Evolutionary conservation across 2,329 filamentous ascomycete species (phyloP), one percentile per base, ranked within the genome.

Genomic region (Nannizzia gypsea): DNA sequence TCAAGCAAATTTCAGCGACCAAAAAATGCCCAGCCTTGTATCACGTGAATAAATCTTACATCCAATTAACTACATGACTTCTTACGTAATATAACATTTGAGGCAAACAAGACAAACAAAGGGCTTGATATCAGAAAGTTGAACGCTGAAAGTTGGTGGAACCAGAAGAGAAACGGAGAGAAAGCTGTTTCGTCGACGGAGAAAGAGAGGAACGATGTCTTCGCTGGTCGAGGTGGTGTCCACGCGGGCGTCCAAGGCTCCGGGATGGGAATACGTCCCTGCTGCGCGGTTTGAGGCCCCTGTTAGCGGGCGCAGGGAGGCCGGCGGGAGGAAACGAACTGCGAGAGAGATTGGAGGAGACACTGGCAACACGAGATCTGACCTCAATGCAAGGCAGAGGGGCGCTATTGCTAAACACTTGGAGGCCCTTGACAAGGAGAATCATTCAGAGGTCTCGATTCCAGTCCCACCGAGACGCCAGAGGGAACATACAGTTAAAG

Each of bases 191-290:
- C 11, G 34, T 28, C 15, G n/a, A 13, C 31, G 4, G 31, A 13
- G 11, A 17, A 6, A 68, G 11, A 24, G 64, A 0, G 60, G 65
- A 28, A 24, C 59, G 38, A 85, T 85, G 80, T 82, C 82, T 66
- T 87, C 88, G 67, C 89, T 63, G 48, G 62, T 97, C 67, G 85
- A 95, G 73, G 78, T 96, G 60, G 88, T 89, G 38, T 84, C 83
- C 2, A 56, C 52, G 68, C 78, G 84, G 28, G 84, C 83, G 63
- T 84, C 84, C 15, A 82, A 83, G 50, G 88, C 89, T 0, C 90
- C 92, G 0, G 92, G 92, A 68, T 97, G 90, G 87, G 90, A 90
- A 11, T 96, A 96, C 71, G 89, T 96, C 1, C 85, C 90, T 31
- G 89, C 96, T 69, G 85, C 82, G 15, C 70, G 81, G 72, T 79